These are phyloP conservation scores for Chytriomyces confervae DNA, from an alignment of 192 early-diverging fungal species.

Conservation along the genomic window DNA sequence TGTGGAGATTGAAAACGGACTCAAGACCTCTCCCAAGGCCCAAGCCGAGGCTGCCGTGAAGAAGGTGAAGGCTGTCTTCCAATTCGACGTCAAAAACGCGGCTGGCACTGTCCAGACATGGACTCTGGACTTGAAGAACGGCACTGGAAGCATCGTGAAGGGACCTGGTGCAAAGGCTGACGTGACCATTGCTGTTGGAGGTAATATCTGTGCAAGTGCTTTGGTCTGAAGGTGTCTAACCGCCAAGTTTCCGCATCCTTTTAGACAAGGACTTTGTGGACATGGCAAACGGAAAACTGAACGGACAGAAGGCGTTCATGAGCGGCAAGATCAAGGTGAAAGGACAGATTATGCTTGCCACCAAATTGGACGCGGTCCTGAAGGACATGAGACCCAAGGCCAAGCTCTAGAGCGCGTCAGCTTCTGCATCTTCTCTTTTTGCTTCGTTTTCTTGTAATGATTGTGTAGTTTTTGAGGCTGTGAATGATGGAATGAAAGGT, in stretches of 20 bases:
- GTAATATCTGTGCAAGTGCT: neutral
- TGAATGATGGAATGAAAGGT: no score
- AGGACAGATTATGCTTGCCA: slow-evolving; percentile 62
- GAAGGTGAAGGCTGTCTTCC: slow-evolving; percentile 85
- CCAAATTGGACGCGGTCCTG: slow-evolving; percentile 56
- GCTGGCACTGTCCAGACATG: slow-evolving; percentile 74
- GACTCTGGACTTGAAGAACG: slow-evolving; percentile 86
- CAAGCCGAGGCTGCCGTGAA: slow-evolving; percentile 69
- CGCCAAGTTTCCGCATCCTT: neutral
- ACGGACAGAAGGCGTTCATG: slow-evolving; percentile 92
- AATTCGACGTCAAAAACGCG: slow-evolving; percentile 82
- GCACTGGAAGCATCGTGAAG: slow-evolving; percentile 65
- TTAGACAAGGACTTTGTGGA: slow-evolving; percentile 82
- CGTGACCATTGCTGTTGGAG: slow-evolving; percentile 66
- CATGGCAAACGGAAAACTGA: slow-evolving; percentile 83
- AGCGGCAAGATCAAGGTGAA: slow-evolving; percentile 83
- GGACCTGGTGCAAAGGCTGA: slow-evolving; percentile 68
- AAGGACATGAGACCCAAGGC: slow-evolving; percentile 52
- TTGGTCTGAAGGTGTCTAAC: neutral
- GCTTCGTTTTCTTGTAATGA: no score
- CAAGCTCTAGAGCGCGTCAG: slow-evolving; percentile 42
- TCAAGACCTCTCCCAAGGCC: slow-evolving; percentile 63
- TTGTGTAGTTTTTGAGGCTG: no score
- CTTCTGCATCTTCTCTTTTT: no score
- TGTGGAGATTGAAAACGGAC: slow-evolving; percentile 63